A percentile compares a stretch with the other conserved stretches of the same genome.
Conservation (phyloP, 768 basidiomycete species). For the Astraeus odoratus region DNA sequence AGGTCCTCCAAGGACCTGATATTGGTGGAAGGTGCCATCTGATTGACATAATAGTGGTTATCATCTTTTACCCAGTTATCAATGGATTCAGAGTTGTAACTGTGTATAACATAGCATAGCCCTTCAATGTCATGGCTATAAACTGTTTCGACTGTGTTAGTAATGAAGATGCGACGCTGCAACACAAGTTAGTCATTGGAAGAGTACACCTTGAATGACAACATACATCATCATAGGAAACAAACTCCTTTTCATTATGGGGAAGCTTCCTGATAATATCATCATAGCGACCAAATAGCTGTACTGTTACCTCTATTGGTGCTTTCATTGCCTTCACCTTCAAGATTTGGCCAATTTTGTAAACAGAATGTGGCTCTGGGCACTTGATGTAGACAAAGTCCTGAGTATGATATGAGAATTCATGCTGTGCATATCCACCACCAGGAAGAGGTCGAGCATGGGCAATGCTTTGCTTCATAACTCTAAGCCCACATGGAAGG, state of each 20-base stretch:
- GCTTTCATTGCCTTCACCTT: conserved; percentile 25
- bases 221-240: conserved; percentile 40
- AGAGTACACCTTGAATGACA: not conserved
- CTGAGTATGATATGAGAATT: conserved; percentile 44
- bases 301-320: conserved; percentile 30
- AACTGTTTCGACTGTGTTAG: conserved; percentile 19
- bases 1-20: conserved; percentile 17
- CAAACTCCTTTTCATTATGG: conserved; percentile 8
- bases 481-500: conserved; percentile 39
- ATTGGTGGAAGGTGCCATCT: conserved; percentile 16
- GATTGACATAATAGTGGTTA: conserved; percentile 55
- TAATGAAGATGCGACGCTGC: conserved; percentile 37
- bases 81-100: conserved; percentile 25
- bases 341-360: conserved; percentile 53
- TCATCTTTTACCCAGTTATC: conserved; percentile 40
- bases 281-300: conserved; percentile 41
- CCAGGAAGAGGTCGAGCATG: conserved; percentile 21
- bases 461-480: conserved; percentile 17
- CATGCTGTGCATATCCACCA: conserved; percentile 35
- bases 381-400: conserved; percentile 58
- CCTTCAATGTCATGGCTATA: conserved; percentile 43
- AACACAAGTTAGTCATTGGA: conserved; percentile 1
- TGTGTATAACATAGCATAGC: conserved; percentile 41
- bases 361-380: conserved; percentile 18
- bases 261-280: conserved; percentile 25